These are phyloP conservation scores for Candida ascalaphidarum DNA, from an alignment of 805 yeast species.

Conservation along the genomic window DNA sequence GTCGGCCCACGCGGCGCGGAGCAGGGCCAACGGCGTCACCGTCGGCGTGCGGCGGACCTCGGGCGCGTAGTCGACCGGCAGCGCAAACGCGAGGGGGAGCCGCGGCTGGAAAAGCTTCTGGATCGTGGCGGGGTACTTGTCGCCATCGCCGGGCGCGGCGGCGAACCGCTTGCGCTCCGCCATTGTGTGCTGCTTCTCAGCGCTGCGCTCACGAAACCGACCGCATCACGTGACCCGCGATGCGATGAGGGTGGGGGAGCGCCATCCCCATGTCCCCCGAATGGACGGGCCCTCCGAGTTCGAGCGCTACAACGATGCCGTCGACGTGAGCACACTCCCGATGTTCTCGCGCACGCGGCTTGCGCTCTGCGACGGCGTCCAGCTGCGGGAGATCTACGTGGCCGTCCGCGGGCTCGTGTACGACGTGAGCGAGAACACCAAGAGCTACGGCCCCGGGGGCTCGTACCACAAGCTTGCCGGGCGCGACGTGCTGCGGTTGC, in stretches of 20 bases:
- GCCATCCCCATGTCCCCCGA: too few species aligned
- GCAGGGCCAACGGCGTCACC: conserved; percentile 38
- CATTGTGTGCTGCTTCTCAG: too few species aligned
- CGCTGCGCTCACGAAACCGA: too few species aligned
- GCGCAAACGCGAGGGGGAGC: conserved; percentile 43
- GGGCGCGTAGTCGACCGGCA: conserved; percentile 42
- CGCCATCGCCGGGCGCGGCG: conserved; percentile 1
- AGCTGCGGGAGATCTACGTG: conserved; percentile 43
- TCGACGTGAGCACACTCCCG: conserved; percentile 23
- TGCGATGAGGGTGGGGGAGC: too few species aligned
- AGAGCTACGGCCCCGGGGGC: conserved; percentile 70
- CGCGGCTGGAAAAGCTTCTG: conserved; percentile 49
- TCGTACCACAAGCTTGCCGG: conserved; percentile 70
- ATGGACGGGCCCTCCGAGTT: conserved; percentile 12
- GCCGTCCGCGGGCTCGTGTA: conserved; percentile 72
- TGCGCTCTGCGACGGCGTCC: conserved; percentile 22
- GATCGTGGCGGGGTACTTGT: conserved; percentile 32
- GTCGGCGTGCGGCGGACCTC: conserved; percentile 37
- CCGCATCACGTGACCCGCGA: too few species aligned
- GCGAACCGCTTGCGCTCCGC: too few species aligned
- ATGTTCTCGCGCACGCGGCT: conserved; percentile 25
- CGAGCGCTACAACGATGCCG: conserved; percentile 18
- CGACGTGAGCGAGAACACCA: conserved; percentile 62
- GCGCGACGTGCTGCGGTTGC: conserved; percentile 66
- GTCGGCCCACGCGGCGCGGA: conserved; percentile 12